Base-by-base conservation (phyloP, 2,329 filamentous ascomycete species). In the Thelonectria olida region DNA sequence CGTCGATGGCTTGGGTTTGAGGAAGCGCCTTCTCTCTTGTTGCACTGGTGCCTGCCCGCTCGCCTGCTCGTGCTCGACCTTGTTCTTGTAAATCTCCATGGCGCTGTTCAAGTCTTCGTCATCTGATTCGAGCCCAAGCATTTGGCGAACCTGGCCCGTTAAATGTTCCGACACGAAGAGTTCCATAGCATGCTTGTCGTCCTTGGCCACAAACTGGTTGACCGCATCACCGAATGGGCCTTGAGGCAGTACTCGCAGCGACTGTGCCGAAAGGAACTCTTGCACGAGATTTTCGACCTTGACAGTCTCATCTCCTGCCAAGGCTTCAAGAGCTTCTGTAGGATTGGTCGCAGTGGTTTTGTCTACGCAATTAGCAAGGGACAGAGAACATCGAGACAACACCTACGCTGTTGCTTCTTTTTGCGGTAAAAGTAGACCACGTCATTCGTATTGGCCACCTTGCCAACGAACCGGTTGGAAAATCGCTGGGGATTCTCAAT, bases 401-500 rank as follows among this genome's bases (percentile, higher is more conserved):
- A 66, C 74, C 52, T 68, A 74, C 76, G 72, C n/a, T 74, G 72
- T 2, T 76, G 78, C n/a, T 86, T 86, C 78, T 97, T 98, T 79
- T 95, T 97, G 57, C 92, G 88, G 76, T 97, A 90, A 74, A 97
- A 98, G 72, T 95, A 91, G 1, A 99, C 89, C 0, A 99, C 93
- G 70, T 99, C 96, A 68, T 94, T 96, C 9, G 90, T 89, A 73
- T 99, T 99, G 61, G 96, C 96, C 1, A 99, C 95, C 72, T 88
- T 92, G n/a, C 89, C 91, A 1, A 91, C 85, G 69, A 98, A 99
- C 3, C 93, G 87, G 74, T 97, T 97, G 0, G 95, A 98, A 72
- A 98, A 97, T 8, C 96, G 89, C 74, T 98, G 96, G 0, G 96
- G 94, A 63, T 99, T 99, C 75, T 98, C 96, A 65, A 91, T 90